phyloP scores from a whole-genome alignment of 768 basidiomycete species.

The Cystobasidium ongulense region DNA sequence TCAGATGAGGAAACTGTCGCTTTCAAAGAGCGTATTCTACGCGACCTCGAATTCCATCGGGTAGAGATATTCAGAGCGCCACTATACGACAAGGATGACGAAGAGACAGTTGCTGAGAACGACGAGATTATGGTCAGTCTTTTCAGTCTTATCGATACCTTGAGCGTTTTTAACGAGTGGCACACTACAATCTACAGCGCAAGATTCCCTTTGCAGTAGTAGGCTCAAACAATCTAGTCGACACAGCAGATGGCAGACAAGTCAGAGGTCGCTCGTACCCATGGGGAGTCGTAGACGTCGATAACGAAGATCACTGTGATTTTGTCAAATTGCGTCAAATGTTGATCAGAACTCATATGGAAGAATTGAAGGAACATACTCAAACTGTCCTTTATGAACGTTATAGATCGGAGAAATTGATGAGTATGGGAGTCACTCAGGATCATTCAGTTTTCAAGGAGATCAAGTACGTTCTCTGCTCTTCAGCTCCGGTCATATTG shows the following conservation, averaged over 20 bases:
- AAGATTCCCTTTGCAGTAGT: constrained; percentile 99
- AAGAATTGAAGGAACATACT: constrained; percentile 94
- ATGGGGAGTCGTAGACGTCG: constrained; percentile 98
- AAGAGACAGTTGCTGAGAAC: constrained; percentile 92
- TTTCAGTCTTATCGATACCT: not conserved
- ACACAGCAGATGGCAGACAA: constrained; percentile 75
- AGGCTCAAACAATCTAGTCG: constrained; percentile 76
- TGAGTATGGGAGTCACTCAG: constrained; percentile 96
- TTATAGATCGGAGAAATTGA: constrained; percentile 91
- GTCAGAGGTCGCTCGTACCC: constrained; percentile 94
- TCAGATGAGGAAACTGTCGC: constrained; percentile 88
- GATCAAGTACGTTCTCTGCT: constrained; percentile 67
- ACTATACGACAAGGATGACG: constrained; percentile 94
- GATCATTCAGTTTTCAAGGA: constrained; percentile 98
- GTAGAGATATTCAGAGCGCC: constrained; percentile 98
- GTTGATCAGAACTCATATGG: constrained; percentile 99
- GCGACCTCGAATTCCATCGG: constrained; percentile 87
- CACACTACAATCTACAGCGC: constrained; percentile 56
- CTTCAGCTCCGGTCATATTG: not conserved
- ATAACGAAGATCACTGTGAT: constrained; percentile 98
- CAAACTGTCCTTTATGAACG: constrained; percentile 95
- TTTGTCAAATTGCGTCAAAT: constrained; percentile 99
- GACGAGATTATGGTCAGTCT: constrained; percentile 66
- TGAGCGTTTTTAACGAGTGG: not conserved
- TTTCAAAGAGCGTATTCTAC: constrained; percentile 76